phyloP scores from a whole-genome alignment of 1,284 basidiomycete genomes.

The Pascua guehoae region DNA sequence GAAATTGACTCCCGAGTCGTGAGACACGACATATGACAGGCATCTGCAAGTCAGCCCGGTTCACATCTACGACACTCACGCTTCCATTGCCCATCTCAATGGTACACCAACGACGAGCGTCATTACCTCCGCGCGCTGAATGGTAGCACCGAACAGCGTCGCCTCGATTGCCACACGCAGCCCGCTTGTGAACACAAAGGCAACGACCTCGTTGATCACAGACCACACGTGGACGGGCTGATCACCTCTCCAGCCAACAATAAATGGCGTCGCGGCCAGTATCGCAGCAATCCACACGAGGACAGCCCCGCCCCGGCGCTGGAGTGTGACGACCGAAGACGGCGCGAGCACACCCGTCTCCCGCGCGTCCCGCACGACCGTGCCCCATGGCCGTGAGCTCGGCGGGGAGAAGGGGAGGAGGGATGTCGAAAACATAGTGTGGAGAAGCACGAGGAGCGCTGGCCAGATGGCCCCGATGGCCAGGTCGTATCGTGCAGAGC shows the following conservation, averaged over 20 bases:
- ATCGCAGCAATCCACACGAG: no score
- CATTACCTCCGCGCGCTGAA: no score
- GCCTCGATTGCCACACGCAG: no score
- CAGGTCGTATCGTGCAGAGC: no score
- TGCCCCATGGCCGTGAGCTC: background rate
- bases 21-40: background rate
- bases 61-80: background rate
- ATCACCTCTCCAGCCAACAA: no score
- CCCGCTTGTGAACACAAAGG: no score
- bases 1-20: background rate
- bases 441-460: background rate
- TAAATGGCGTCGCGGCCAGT: no score
- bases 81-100: no score
- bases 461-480: background rate
- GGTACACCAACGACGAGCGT: no score
- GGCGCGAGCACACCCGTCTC: background rate
- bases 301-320: slow-evolving; percentile 14
- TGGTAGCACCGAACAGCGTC: no score
- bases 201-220: no score
- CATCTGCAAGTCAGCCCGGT: background rate
- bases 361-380: slow-evolving; percentile 1
- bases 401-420: slow-evolving; percentile 6
- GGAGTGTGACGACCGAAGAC: slow-evolving; percentile 21
- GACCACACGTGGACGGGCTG: no score
- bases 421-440: background rate